phyloP scores from a whole-genome alignment of 345 rosid genomes.

The Eucalyptus marginata region DNA sequence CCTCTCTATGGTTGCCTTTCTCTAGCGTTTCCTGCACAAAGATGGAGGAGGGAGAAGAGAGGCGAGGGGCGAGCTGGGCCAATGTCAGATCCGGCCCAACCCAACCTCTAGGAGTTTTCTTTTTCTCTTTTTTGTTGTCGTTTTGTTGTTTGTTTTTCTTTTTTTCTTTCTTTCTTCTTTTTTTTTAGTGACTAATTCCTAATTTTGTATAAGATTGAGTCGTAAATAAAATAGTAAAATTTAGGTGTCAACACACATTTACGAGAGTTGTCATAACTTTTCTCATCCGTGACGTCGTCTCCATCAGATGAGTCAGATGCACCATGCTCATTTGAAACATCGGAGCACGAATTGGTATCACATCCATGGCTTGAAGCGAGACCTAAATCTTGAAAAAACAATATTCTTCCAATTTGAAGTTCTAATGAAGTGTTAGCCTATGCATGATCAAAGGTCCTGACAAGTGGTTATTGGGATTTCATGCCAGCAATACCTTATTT shows the following conservation, averaged over 20 bases:
- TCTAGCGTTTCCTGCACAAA: too few relatives aligned
- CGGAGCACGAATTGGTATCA: not conserved
- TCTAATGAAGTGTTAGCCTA: conserved; percentile 21
- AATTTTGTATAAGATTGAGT: too few relatives aligned
- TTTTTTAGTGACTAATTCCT: too few relatives aligned
- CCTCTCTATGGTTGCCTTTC: too few relatives aligned
- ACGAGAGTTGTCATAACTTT: not conserved
- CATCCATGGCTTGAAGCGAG: conserved; percentile 20
- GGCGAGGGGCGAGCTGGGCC: too few relatives aligned
- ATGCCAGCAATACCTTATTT: conserved; percentile 40
- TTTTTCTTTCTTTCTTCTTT: too few relatives aligned
- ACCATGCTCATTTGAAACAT: not conserved
- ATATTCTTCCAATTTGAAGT: conserved; percentile 71
- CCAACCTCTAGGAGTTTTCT: too few relatives aligned
- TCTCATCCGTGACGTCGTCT: conserved; percentile 2
- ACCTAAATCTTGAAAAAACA: conserved; percentile 57
- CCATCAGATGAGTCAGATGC: conserved; percentile 22
- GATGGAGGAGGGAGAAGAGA: too few relatives aligned
- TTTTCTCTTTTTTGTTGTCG: too few relatives aligned
- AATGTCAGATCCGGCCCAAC: too few relatives aligned
- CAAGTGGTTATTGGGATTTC: not conserved
- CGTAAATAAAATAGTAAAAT: too few relatives aligned
- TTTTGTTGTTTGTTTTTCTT: too few relatives aligned
- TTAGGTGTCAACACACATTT: not conserved
- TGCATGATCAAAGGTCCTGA: not conserved